Evolutionary conservation across 1,284 basidiomycete species (phyloP).

Genomic region (Boletellus deceptivus): DNA sequence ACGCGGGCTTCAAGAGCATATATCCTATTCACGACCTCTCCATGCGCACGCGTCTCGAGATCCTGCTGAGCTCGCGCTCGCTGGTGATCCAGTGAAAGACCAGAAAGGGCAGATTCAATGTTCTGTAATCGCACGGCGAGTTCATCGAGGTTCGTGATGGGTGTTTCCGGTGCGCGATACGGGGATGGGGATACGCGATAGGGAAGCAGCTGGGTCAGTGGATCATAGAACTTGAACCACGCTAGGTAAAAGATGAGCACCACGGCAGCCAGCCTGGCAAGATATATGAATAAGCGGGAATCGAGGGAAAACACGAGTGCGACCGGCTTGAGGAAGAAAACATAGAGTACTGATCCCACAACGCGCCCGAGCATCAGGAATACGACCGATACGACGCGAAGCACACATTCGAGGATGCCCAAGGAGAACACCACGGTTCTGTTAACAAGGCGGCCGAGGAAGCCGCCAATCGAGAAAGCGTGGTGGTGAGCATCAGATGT

Average conservation of each 20-base stretch:
- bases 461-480: slow-evolving; percentile 44
- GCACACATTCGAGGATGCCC: slow-evolving; percentile 42
- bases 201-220: slow-evolving; percentile 29
- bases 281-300: slow-evolving; percentile 27
- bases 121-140: slow-evolving; percentile 62
- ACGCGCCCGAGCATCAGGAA: slow-evolving; percentile 38
- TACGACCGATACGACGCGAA: slow-evolving; percentile 27
- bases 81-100: slow-evolving; percentile 54
- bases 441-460: slow-evolving; percentile 48
- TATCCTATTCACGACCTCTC: slow-evolving; percentile 52
- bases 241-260: slow-evolving; percentile 42
- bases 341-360: slow-evolving; percentile 44
- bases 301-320: slow-evolving; percentile 36
- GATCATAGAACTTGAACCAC: slow-evolving; percentile 41
- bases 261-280: slow-evolving; percentile 39
- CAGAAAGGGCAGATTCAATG: slow-evolving; percentile 61
- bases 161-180: slow-evolving; percentile 52
- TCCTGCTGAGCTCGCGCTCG: slow-evolving; percentile 50
- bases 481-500: slow-evolving; percentile 25
- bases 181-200: slow-evolving; percentile 23
- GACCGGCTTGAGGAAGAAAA: slow-evolving; percentile 43
- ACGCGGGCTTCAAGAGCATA: slow-evolving; percentile 57
- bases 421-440: slow-evolving; percentile 27
- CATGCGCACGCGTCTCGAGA: slow-evolving; percentile 45
- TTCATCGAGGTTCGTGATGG: slow-evolving; percentile 68